A percentile compares a stretch with the other conserved stretches of the same genome.
Conservation (phyloP, 2,329 filamentous ascomycete genomes). For the Phialophora macrospora region DNA sequence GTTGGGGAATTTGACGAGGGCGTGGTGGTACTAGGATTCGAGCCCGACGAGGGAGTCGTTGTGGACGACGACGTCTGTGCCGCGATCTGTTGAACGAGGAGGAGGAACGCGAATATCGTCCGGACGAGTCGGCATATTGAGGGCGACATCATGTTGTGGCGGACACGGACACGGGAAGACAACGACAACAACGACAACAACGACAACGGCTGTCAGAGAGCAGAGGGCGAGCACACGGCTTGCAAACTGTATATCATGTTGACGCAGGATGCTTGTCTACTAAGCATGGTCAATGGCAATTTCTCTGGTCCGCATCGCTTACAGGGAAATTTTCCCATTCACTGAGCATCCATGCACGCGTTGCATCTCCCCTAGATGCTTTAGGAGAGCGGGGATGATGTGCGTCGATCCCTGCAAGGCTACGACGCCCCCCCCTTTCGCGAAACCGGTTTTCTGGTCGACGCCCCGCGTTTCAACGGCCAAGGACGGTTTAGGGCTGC, state of each 20-base stretch:
- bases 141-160: constrained; percentile 5
- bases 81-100: not conserved
- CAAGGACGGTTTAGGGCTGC: constrained; percentile 12
- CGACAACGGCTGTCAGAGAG: not conserved
- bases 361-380: too few relatives aligned
- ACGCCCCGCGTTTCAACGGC: constrained; percentile 22
- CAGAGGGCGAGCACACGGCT: not conserved
- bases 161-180: not conserved
- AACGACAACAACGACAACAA: not conserved
- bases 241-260: constrained; percentile 2
- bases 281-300: constrained; percentile 8
- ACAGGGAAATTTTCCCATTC: constrained; percentile 16
- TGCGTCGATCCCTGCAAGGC: constrained; percentile 23
- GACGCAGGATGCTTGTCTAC: not conserved
- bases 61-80: constrained; percentile 10
- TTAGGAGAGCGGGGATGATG: not conserved
- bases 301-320: constrained; percentile 14
- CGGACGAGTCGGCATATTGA: constrained; percentile 3
- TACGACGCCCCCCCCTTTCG: not conserved
- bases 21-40: constrained; percentile 30
- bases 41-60: not conserved
- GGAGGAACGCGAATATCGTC: not conserved
- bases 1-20: constrained; percentile 39
- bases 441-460: constrained; percentile 19
- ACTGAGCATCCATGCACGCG: too few relatives aligned